Evolutionary conservation across 169 alveolate species (phyloP), one percentile per base, ranked within the genome.

Genomic region (Theileria equi): DNA sequence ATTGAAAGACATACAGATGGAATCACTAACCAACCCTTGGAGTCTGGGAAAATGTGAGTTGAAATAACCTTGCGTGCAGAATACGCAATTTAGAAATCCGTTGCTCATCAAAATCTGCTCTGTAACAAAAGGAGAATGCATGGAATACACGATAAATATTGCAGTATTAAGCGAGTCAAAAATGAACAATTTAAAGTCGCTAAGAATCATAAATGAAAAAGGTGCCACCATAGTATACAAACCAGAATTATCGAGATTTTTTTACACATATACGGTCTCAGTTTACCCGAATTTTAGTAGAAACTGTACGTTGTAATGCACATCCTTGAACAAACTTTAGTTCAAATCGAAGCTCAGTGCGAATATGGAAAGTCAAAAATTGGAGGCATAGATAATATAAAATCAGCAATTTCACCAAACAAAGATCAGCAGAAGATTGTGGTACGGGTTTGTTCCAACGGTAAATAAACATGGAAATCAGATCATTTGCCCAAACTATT

Each of bases 1-100:
- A n/a, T 71, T 3, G 65, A 49, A 25, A 36, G 44, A 16, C 16
- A 35, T 0, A 68, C 55, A 19, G 66, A 23, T 6, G 74, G 76
- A 0, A 45, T 50, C 26, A 44, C 44, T 26, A 60, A 10, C 7
- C 17, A 49, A 0, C 71, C 78, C 11, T 19, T 54, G 21, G 54
- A 41, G 16, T 74, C 80, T 52, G 84, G 84, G 13, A n/a, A 28
- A n/a, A 66, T 26, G 79, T 66, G 57, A 66, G 57, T 29, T 17
- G 13, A 23, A 6, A 23, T 13, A 2, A n/a, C n/a, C n/a, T n/a
- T n/a, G n/a, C n/a, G n/a, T n/a, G n/a, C n/a, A n/a, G n/a, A n/a
- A n/a, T n/a, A n/a, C n/a, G n/a, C n/a, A n/a, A n/a, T n/a, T n/a
- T n/a, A n/a, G n/a, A n/a, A n/a, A n/a, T n/a, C n/a, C n/a, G n/a